phyloP scores from a whole-genome alignment of 495 filamentous ascomycete species.

The Penicillium malachiteum region DNA sequence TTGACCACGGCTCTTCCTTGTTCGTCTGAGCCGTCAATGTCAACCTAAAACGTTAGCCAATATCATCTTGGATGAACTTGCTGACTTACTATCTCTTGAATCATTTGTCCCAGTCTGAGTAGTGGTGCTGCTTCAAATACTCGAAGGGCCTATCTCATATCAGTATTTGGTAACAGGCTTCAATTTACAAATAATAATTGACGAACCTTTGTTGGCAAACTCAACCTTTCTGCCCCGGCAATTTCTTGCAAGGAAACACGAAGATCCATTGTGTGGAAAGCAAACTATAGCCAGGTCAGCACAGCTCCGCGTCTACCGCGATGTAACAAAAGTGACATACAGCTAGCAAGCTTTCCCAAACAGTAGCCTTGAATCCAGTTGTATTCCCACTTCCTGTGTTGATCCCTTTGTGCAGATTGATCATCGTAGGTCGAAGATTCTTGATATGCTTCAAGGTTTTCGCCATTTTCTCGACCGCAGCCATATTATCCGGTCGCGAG shows the following conservation, averaged over 20 bases:
- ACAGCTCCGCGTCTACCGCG: background rate
- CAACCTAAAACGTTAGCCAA: conserved; percentile 52
- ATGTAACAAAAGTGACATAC: conserved; percentile 26
- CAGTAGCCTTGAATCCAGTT: conserved; percentile 59
- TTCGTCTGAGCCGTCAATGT: conserved; percentile 76
- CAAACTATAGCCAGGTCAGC: conserved; percentile 46
- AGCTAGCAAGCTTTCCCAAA: conserved; percentile 67
- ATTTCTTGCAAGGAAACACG: conserved; percentile 64
- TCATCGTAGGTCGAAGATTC: conserved; percentile 70
- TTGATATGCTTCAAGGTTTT: conserved; percentile 71
- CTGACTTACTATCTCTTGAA: conserved; percentile 58
- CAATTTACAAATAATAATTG: background rate
- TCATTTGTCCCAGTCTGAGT: conserved; percentile 63
- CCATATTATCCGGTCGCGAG: conserved; percentile 66
- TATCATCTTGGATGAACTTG: background rate
- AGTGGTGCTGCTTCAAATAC: conserved; percentile 54
- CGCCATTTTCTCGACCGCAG: conserved; percentile 53
- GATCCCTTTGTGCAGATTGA: conserved; percentile 74
- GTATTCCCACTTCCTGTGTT: conserved; percentile 58
- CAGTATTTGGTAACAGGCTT: background rate
- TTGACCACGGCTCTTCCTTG: conserved; percentile 73
- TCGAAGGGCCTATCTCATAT: conserved; percentile 32
- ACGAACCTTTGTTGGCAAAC: conserved; percentile 6
- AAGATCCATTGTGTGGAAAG: conserved; percentile 67
- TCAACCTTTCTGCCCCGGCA: conserved; percentile 58